Conservation (phyloP, 306 rosid genomes). For the Quillaja saponaria region DNA sequence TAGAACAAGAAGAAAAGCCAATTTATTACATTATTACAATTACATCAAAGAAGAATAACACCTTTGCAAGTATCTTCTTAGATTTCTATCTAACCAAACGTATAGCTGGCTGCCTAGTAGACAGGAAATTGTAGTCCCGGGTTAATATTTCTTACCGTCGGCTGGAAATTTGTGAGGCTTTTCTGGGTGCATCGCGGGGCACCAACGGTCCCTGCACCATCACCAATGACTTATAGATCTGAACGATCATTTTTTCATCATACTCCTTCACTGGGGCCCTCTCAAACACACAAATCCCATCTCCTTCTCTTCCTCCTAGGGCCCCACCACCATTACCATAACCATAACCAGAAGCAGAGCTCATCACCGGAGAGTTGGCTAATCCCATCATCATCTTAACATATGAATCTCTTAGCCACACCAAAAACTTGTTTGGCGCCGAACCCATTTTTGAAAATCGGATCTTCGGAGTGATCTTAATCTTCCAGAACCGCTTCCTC, state of each 20-base stretch:
- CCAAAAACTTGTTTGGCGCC: constrained; percentile 53
- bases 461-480: constrained; percentile 56
- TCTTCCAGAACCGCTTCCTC: constrained; percentile 50
- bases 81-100: too few species aligned
- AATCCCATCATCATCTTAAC: constrained; percentile 67
- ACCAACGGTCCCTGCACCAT: constrained; percentile 46
- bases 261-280: constrained; percentile 63
- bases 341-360: constrained; percentile 19
- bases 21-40: too few species aligned
- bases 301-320: not conserved
- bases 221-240: constrained; percentile 61
- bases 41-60: too few species aligned
- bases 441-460: constrained; percentile 43
- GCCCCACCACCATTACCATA: constrained; percentile 43
- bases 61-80: too few species aligned
- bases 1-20: too few species aligned
- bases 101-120: too few species aligned
- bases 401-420: constrained; percentile 80
- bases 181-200: constrained; percentile 31
- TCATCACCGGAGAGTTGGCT: constrained; percentile 57
- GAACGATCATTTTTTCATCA: constrained; percentile 64
- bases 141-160: constrained; percentile 31
- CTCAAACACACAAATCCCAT: constrained; percentile 22
- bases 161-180: constrained; percentile 21
- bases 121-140: too few species aligned